Evolutionary conservation across 768 basidiomycete species (phyloP).

Genomic region (Mycena vulgaris): DNA sequence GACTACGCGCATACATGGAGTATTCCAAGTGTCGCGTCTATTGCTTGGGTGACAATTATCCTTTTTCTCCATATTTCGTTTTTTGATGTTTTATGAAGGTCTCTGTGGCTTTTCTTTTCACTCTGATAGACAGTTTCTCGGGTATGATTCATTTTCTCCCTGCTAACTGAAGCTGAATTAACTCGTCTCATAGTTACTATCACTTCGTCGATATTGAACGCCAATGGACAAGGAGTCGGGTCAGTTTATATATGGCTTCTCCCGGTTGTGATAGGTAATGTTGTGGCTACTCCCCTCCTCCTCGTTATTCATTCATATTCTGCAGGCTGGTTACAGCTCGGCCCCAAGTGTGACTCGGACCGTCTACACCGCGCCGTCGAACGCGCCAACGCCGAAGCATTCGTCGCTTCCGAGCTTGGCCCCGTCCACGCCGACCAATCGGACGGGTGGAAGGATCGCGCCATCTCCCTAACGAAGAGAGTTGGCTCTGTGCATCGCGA

Average conservation of each 20-base stretch:
- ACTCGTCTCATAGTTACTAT: conserved; percentile 31
- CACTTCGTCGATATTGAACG: conserved; percentile 39
- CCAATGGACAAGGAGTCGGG: conserved; percentile 57
- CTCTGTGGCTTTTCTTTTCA: conserved; percentile 58
- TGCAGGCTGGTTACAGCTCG: conserved; percentile 56
- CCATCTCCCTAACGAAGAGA: conserved; percentile 17
- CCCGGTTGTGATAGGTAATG: conserved; percentile 54
- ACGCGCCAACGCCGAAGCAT: conserved; percentile 48
- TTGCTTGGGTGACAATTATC: conserved; percentile 58
- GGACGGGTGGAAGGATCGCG: conserved; percentile 10
- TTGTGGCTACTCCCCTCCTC: no score
- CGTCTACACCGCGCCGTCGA: conserved; percentile 49
- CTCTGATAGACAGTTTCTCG: conserved; percentile 49
- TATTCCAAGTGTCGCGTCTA: conserved; percentile 54
- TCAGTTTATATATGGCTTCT: conserved; percentile 63
- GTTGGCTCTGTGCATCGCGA: conserved; percentile 28
- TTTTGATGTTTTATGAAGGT: no score
- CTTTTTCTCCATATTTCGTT: no score
- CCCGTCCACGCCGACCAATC: conserved; percentile 2
- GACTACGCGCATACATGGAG: conserved; percentile 58
- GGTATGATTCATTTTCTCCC: conserved; percentile 28
- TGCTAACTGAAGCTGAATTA: not conserved
- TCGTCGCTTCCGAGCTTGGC: conserved; percentile 38
- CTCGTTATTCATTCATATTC: not conserved
- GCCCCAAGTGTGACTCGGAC: conserved; percentile 56